phyloP scores from a whole-genome alignment of 2,329 filamentous ascomycete species.

The Sordariomycetes sp. region DNA sequence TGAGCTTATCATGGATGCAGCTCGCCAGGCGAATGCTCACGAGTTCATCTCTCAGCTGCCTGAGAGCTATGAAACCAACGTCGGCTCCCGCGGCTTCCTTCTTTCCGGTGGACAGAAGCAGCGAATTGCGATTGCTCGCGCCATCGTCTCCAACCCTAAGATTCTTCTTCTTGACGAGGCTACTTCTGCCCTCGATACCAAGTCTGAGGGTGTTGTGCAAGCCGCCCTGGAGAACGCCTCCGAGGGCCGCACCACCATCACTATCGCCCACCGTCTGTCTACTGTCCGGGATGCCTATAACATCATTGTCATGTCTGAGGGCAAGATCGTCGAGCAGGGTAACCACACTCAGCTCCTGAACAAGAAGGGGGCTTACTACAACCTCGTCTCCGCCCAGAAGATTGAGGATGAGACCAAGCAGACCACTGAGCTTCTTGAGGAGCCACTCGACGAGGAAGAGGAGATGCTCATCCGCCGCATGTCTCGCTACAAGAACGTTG shows the following conservation, averaged over 20 bases:
- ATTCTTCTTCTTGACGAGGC: slow-evolving; percentile 60
- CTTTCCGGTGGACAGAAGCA: slow-evolving; percentile 59
- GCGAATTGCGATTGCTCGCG: slow-evolving; percentile 48
- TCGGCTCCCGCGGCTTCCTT: slow-evolving; percentile 51
- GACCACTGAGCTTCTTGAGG: background rate
- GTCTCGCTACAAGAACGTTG: slow-evolving; percentile 4
- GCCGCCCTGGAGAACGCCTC: slow-evolving; percentile 82
- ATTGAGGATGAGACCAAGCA: background rate
- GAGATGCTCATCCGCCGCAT: slow-evolving; percentile 2
- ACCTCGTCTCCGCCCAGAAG: slow-evolving; percentile 77
- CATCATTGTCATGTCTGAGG: slow-evolving; percentile 85
- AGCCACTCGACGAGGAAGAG: slow-evolving; percentile 1
- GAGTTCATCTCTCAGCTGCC: slow-evolving; percentile 37
- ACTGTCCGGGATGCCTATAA: slow-evolving; percentile 93
- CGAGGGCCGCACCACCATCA: slow-evolving; percentile 83
- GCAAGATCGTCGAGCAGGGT: slow-evolving; percentile 86
- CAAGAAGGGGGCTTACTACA: slow-evolving; percentile 65
- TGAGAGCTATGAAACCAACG: slow-evolving; percentile 43
- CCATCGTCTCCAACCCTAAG: slow-evolving; percentile 28
- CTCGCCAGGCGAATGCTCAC: slow-evolving; percentile 32
- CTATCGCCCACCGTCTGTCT: slow-evolving; percentile 89
- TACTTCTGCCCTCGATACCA: slow-evolving; percentile 23
- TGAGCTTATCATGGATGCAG: slow-evolving; percentile 37
- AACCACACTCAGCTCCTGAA: slow-evolving; percentile 71
- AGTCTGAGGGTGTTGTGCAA: slow-evolving; percentile 25